Evolutionary conservation across 148 eudicot species (phyloP).

Genomic region (Rhododendron kiyosumense): DNA sequence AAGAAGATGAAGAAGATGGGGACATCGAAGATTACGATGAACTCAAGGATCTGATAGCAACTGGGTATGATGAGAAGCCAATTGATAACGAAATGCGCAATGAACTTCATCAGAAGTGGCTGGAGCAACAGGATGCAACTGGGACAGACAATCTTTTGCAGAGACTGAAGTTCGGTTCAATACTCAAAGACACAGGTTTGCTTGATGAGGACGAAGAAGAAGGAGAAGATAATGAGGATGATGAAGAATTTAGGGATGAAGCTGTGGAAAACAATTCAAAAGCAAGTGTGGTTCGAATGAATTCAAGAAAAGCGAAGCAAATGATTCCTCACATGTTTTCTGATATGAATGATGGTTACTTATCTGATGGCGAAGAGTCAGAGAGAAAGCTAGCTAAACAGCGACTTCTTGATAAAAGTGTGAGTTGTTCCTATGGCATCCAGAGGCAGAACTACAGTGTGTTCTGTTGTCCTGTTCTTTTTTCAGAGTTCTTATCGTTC

Average conservation of each 20-base stretch:
- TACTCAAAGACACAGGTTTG: conserved; percentile 32
- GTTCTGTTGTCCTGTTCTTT: conserved; percentile 9
- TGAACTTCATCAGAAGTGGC: conserved; percentile 89
- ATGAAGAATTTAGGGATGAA: conserved; percentile 27
- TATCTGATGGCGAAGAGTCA: conserved; percentile 76
- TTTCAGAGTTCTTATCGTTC: not conserved
- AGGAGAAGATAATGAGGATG: conserved; percentile 33
- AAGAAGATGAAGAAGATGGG: conserved; percentile 63
- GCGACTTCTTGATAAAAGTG: conserved; percentile 44
- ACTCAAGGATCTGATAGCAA: conserved; percentile 62
- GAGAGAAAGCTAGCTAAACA: conserved; percentile 51
- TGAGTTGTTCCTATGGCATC: conserved; percentile 17
- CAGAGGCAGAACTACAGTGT: not conserved
- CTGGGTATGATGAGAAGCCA: conserved; percentile 62
- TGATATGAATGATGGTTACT: conserved; percentile 71
- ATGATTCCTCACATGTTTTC: conserved; percentile 72
- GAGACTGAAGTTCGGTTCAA: conserved; percentile 51
- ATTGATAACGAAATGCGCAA: conserved; percentile 59
- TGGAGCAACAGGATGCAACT: conserved; percentile 87
- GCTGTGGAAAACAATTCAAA: conserved; percentile 24
- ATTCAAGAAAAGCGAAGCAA: conserved; percentile 54
- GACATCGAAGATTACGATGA: conserved; percentile 59
- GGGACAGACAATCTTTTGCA: conserved; percentile 80
- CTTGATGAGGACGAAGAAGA: conserved; percentile 36
- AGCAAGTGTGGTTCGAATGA: conserved; percentile 28